Evolutionary conservation across 2,329 filamentous ascomycete species (phyloP), one percentile per base, ranked within the genome.

Genomic region (Trichoderma brevicompactum): DNA sequence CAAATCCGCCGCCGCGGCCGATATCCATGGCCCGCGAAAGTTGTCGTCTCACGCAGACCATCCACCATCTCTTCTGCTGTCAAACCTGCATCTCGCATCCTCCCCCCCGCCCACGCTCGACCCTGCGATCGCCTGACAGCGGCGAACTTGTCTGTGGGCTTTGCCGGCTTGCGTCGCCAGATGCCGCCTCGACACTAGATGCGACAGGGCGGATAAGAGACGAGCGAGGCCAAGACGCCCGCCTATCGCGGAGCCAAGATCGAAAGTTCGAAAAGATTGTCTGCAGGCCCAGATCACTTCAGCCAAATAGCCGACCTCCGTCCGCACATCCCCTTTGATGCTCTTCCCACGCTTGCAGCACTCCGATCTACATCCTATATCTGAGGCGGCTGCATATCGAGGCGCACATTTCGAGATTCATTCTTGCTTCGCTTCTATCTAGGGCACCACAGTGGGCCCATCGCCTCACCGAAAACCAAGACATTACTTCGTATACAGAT

Each of bases 1-100:
- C 56, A 60, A 60, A 60, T 40, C 56, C 56, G 32, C 56, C 34
- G 56, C 52, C 52, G 52, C 56, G 28, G 44, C 56, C 56, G 56
- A 49, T 49, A 40, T 49, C 56, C 56, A 41, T 48, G 56, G 44
- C 44, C 44, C 32, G 44, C 44, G 13, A 62, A 7, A 41, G 50
- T 28, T 36, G 28, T n/a, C 59, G 38, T 46, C 49, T 54, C 40
- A 53, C 59, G 12, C 34, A 46, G 6, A 9, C 17, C 17, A 23
- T 17, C 44, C 44, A 9, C 17, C 36, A 2, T 10, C 36, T 46
- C 34, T 23, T 17, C 19, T 9, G 43, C 41, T 32, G 43, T 32
- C 55, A 46, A 59, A n/a, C 32, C 32, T 59, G 55, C 5, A n/a
- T 48, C 32, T 59, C 12, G 43, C 55, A 59, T 38, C 41, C 13